Percentiles rank a stretch among this genome's conserved stretches.
These are phyloP conservation scores for Galerina marginata DNA, from an alignment of 768 basidiomycete species.

Conservation along the genomic window DNA sequence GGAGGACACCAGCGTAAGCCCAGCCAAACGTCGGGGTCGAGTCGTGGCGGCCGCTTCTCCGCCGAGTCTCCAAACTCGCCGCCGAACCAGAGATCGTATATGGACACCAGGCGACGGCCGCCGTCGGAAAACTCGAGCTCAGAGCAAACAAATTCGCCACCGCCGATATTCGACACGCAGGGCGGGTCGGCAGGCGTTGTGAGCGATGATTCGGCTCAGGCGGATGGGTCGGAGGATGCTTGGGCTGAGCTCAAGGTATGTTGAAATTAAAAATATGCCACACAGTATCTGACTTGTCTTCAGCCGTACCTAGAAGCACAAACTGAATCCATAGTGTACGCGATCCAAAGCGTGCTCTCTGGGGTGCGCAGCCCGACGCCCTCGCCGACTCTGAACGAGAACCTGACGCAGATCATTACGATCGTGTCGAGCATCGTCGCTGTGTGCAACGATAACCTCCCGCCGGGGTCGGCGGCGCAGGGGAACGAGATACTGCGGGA, in stretches of 20 bases:
- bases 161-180: slow-evolving; percentile 71
- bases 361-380: slow-evolving; percentile 92
- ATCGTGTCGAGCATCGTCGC: slow-evolving; percentile 98
- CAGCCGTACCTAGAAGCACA: slow-evolving; percentile 97
- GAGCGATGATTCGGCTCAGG: slow-evolving; percentile 70
- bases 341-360: slow-evolving; percentile 93
- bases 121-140: slow-evolving; percentile 76
- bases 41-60: slow-evolving; percentile 34
- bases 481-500: slow-evolving; percentile 82
- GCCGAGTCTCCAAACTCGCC: slow-evolving; percentile 35
- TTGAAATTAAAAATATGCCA: slow-evolving; percentile 2
- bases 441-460: slow-evolving; percentile 92
- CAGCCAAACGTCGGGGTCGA: slow-evolving; percentile 43
- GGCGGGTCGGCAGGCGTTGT: slow-evolving; percentile 49
- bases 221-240: slow-evolving; percentile 75
- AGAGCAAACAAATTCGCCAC: slow-evolving; percentile 73
- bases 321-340: slow-evolving; percentile 92
- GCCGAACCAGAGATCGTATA: slow-evolving; percentile 28
- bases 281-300: slow-evolving; percentile 4
- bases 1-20: slow-evolving; percentile 51
- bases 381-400: slow-evolving; percentile 85
- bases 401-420: slow-evolving; percentile 95
- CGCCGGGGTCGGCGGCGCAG: slow-evolving; percentile 67
- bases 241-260: slow-evolving; percentile 84
- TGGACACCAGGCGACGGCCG: slow-evolving; percentile 52